Evolutionary conservation across 2,329 filamentous ascomycete species (phyloP).

Genomic region (Epicoccum nigrum): DNA sequence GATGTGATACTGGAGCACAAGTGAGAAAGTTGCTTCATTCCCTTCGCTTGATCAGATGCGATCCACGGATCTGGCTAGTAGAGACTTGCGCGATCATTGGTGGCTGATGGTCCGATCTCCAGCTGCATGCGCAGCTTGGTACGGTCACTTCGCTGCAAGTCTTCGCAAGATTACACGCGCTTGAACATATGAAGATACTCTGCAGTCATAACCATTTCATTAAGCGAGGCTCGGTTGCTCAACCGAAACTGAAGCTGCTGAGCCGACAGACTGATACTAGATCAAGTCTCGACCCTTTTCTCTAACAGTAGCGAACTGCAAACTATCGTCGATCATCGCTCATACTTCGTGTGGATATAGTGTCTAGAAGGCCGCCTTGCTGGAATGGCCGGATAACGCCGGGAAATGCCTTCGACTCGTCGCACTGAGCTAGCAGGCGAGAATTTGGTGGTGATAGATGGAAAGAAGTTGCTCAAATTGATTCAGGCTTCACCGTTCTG

Average conservation of each 20-base stretch:
- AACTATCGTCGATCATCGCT: not conserved
- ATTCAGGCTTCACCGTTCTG: conserved; percentile 31
- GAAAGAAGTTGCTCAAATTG: conserved; percentile 2
- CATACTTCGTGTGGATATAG: not conserved
- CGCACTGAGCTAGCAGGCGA: conserved; percentile 16
- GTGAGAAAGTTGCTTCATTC: too few relatives aligned
- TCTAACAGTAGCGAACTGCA: too few relatives aligned
- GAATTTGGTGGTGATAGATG: conserved; percentile 12
- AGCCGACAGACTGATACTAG: too few relatives aligned
- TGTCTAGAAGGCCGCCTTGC: conserved; percentile 1
- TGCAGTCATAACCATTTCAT: not conserved
- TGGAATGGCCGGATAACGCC: not conserved
- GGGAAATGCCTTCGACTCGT: not conserved
- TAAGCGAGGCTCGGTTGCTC: too few relatives aligned
- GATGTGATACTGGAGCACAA: too few relatives aligned
- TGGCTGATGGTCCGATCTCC: not conserved
- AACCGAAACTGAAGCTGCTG: too few relatives aligned
- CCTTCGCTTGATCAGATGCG: not conserved
- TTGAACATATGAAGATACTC: not conserved
- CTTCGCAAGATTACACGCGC: too few relatives aligned
- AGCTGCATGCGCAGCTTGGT: not conserved
- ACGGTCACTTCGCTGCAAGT: too few relatives aligned
- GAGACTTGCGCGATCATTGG: not conserved
- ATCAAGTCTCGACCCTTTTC: too few relatives aligned
- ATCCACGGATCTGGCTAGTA: not conserved